Percentiles rank a stretch among this genome's conserved stretches.
phyloP scores from a whole-genome alignment of 2,329 filamentous ascomycete species.

The Magnaporthiopsis incrustans region DNA sequence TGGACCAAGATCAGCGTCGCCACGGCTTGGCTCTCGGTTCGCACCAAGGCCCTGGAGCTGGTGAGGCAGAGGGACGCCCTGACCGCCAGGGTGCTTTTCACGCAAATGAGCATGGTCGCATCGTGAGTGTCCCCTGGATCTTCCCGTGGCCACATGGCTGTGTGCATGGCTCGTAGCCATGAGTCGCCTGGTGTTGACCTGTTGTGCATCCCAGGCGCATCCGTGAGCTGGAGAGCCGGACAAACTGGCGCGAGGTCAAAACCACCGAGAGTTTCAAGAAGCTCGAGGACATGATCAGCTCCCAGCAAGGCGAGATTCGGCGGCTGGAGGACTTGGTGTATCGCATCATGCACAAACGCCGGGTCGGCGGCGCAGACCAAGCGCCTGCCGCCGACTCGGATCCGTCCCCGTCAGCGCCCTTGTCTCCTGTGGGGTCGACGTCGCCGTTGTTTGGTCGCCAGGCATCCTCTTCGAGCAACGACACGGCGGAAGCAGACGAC shows the following conservation, averaged over 20 bases:
- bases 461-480: not conserved
- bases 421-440: not conserved
- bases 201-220: conserved; percentile 17
- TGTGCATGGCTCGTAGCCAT: too few species aligned
- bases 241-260: conserved; percentile 21
- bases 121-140: conserved; percentile 21
- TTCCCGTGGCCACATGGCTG: not conserved
- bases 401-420: not conserved
- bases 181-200: not conserved
- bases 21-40: conserved; percentile 35
- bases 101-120: conserved; percentile 40
- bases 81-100: conserved; percentile 36
- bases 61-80: conserved; percentile 36
- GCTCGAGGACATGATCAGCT: conserved; percentile 18
- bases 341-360: conserved; percentile 17
- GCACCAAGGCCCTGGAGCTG: conserved; percentile 35
- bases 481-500: not conserved
- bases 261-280: conserved; percentile 20
- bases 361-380: conserved; percentile 6
- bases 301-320: conserved; percentile 20
- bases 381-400: not conserved
- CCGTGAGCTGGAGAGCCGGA: conserved; percentile 26
- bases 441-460: not conserved
- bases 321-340: conserved; percentile 20
- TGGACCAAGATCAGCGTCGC: conserved; percentile 29